These are phyloP conservation scores for Trichoderma gracile DNA, from an alignment of 2,329 filamentous ascomycete species.

Conservation along the genomic window DNA sequence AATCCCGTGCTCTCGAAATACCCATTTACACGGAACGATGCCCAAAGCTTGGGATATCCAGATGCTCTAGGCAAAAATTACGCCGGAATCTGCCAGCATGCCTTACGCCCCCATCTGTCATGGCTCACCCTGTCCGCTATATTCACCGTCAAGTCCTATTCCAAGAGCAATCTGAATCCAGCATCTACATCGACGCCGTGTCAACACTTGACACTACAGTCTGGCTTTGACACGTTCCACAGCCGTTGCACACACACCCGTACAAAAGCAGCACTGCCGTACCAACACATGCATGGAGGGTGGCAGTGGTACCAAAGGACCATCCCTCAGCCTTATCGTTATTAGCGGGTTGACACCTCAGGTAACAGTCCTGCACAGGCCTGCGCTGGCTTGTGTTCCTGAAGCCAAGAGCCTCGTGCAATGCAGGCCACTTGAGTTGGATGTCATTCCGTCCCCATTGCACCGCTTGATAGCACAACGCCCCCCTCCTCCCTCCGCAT, in stretches of 20 bases:
- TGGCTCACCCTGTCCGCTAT: background rate
- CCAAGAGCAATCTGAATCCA: background rate
- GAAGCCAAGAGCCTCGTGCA: background rate
- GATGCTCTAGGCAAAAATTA: too few relatives aligned
- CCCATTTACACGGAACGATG: too few relatives aligned
- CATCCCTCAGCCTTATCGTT: slow-evolving; percentile 18
- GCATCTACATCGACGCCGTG: background rate
- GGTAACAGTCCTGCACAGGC: background rate
- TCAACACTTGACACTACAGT: background rate
- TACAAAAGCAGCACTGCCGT: background rate
- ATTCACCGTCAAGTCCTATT: background rate
- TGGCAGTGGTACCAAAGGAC: background rate
- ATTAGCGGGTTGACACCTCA: background rate
- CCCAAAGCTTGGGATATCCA: too few relatives aligned
- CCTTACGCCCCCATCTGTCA: background rate
- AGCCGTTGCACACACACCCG: background rate
- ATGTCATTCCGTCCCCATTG: background rate
- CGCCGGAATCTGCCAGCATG: background rate
- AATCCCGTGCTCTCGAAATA: too few relatives aligned
- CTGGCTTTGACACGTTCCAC: background rate
- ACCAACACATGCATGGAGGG: background rate
- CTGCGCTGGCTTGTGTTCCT: background rate
- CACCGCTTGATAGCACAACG: background rate
- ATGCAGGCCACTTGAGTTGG: background rate
- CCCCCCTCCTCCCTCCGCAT: background rate